Conservation (phyloP, 1,139 yeast genomes). For the Candida glucosophila region DNA sequence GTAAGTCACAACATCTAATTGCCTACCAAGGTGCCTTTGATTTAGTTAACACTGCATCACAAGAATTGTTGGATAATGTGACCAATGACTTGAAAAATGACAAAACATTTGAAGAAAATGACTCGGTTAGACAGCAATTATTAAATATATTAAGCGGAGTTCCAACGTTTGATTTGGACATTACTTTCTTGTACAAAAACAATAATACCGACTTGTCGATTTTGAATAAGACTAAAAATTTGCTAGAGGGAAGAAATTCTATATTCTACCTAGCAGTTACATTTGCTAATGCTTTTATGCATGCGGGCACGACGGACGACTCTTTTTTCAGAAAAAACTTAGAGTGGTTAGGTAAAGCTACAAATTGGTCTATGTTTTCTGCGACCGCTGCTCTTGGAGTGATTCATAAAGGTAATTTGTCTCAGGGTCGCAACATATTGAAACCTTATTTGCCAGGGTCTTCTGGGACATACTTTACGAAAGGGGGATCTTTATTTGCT, state of each 20-base stretch:
- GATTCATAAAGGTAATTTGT: constrained; percentile 87
- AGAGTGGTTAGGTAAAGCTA: constrained; percentile 95
- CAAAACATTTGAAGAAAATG: constrained; percentile 25
- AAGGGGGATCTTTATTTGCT: constrained; percentile 94
- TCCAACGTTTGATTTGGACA: constrained; percentile 89
- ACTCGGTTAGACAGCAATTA: constrained; percentile 33
- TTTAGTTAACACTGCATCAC: constrained; percentile 87
- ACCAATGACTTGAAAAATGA: constrained; percentile 33
- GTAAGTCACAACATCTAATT: constrained; percentile 34
- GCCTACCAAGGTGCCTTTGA: constrained; percentile 96
- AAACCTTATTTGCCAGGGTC: constrained; percentile 90
- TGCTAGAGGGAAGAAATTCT: constrained; percentile 86
- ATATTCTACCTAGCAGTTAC: constrained; percentile 95
- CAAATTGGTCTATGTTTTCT: constrained; percentile 95
- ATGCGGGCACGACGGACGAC: constrained; percentile 95
- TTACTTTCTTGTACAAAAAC: constrained; percentile 79
- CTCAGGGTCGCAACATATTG: constrained; percentile 82
- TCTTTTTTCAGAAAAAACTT: constrained; percentile 82
- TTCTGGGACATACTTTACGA: constrained; percentile 74
- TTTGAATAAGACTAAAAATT: constrained; percentile 71
- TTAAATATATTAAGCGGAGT: constrained; percentile 78
- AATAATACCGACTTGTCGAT: constrained; percentile 82
- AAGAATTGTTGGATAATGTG: constrained; percentile 69
- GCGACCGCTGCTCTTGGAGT: constrained; percentile 99
- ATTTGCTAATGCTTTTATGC: constrained; percentile 89